Base-by-base conservation (phyloP, 257 asterid species). In the Coffea canephora region DNA sequence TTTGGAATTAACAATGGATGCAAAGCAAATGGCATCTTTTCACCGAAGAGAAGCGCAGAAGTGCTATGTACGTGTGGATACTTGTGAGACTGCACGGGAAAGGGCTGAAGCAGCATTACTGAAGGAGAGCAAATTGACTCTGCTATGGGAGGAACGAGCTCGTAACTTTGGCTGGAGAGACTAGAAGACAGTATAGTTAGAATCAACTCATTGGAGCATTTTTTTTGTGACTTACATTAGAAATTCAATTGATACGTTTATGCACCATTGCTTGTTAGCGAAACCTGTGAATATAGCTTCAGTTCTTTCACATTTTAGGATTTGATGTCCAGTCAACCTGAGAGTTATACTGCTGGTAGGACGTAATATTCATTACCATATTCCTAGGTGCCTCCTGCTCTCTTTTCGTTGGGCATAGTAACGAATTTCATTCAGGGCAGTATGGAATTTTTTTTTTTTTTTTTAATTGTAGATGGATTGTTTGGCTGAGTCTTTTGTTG, bases 1-100 rank as follows among this genome's bases (percentile, higher is more conserved):
- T 14, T 61, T 76, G n/a, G 79, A 23, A 65, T 76, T 82, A 77
- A 70, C 77, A 16, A 74, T 65, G 74, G 83, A 81, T 61, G 81
- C 82, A 3, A 84, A 82, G 73, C 80, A 80, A 71, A 70, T 73
- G 77, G 73, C 87, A 62, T 76, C 79, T 11, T 84, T 84, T 52
- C 84, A 83, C 70, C 84, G 84, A 66, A 81, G 68, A 34, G 89
- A 84, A 86, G 83, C 86, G 6, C 83, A 69, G 73, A 86, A 86
- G 69, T 86, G 89, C 64, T 73, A 31, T 76, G 69, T 79, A 18
- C 83, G 80, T 69, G 66, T 82, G 79, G 68, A 67, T 36, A 74
- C 83, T 49, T 86, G 89, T 69, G 89, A 86, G 73, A 84, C 71
- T 77, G 87, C 87, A 43, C 78, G 89, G 75, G 84, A 86, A 69